These are phyloP conservation scores for Aspergillus fijiensis DNA, from an alignment of 2,329 filamentous ascomycete species.

Conservation along the genomic window DNA sequence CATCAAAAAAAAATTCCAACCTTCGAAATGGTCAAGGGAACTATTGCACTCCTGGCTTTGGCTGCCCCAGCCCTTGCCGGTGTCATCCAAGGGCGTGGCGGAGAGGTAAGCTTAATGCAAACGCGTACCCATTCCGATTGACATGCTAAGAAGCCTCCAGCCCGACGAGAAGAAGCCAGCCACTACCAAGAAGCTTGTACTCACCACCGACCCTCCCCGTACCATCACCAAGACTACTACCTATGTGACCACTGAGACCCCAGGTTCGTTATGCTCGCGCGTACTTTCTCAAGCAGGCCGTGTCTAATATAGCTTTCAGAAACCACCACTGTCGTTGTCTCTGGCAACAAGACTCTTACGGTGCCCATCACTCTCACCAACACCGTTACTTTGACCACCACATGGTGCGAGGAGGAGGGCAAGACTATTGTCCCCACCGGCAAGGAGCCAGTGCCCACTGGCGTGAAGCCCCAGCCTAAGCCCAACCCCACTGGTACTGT, in stretches of 20 bases:
- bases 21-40: slow-evolving; percentile 37
- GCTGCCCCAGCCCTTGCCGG: slow-evolving; percentile 38
- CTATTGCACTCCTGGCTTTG: slow-evolving; percentile 37
- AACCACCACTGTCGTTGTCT: slow-evolving; percentile 29
- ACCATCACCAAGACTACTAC: slow-evolving; percentile 34
- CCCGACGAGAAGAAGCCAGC: background rate
- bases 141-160: background rate
- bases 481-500: slow-evolving; percentile 3
- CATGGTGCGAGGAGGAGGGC: slow-evolving; percentile 24
- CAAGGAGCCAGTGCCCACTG: slow-evolving; percentile 11
- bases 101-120: slow-evolving; percentile 3
- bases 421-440: slow-evolving; percentile 11
- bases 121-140: background rate
- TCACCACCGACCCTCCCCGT: background rate
- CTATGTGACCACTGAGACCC: slow-evolving; percentile 35
- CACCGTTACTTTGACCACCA: slow-evolving; percentile 32
- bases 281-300: background rate
- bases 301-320: slow-evolving; percentile 18
- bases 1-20: slow-evolving; percentile 13
- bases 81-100: slow-evolving; percentile 26
- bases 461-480: background rate
- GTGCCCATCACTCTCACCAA: slow-evolving; percentile 34
- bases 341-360: slow-evolving; percentile 28
- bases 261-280: slow-evolving; percentile 25
- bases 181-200: background rate